phyloP scores from a whole-genome alignment of 2,329 filamentous ascomycete species.

The Penicillium griseofulvum region DNA sequence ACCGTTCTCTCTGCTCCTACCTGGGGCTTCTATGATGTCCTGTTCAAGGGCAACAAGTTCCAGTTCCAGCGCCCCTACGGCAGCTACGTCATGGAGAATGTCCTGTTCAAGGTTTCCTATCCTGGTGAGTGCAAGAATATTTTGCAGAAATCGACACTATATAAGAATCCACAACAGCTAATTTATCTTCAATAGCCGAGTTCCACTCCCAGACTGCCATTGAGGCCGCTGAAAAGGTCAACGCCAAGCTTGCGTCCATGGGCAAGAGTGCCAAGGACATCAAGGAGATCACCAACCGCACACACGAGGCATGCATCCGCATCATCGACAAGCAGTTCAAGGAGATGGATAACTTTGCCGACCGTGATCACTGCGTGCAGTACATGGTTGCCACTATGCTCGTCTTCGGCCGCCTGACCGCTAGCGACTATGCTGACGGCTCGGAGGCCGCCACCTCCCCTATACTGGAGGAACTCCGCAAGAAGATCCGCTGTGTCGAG shows the following conservation, averaged over 20 bases:
- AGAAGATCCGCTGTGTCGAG: slow-evolving; percentile 95
- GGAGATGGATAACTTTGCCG: slow-evolving; percentile 99
- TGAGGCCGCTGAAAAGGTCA: slow-evolving; percentile 86
- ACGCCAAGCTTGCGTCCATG: slow-evolving; percentile 74
- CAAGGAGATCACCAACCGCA: slow-evolving; percentile 88
- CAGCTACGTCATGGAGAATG: slow-evolving; percentile 99
- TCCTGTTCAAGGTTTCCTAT: slow-evolving; percentile 99
- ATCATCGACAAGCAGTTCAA: slow-evolving; percentile 99
- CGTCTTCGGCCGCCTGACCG: slow-evolving; percentile 87
- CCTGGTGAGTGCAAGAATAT: slow-evolving; percentile 60
- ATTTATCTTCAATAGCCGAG: slow-evolving; percentile 58
- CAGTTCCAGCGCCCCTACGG: slow-evolving; percentile 94
- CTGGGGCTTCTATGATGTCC: slow-evolving; percentile 98
- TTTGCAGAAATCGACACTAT: not conserved
- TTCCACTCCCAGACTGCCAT: slow-evolving; percentile 99
- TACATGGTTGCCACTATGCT: slow-evolving; percentile 99
- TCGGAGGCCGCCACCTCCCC: slow-evolving; percentile 86
- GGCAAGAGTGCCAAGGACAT: slow-evolving; percentile 94
- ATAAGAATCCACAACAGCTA: not conserved
- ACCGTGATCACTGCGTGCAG: slow-evolving; percentile 98
- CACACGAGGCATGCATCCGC: slow-evolving; percentile 95
- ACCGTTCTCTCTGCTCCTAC: slow-evolving; percentile 88
- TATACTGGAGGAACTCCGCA: slow-evolving; percentile 84
- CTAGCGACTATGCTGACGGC: slow-evolving; percentile 89
- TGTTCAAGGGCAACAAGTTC: slow-evolving; percentile 95